phyloP scores from a whole-genome alignment of 768 basidiomycete genomes.

The Dictyophora rubrovolvata region DNA sequence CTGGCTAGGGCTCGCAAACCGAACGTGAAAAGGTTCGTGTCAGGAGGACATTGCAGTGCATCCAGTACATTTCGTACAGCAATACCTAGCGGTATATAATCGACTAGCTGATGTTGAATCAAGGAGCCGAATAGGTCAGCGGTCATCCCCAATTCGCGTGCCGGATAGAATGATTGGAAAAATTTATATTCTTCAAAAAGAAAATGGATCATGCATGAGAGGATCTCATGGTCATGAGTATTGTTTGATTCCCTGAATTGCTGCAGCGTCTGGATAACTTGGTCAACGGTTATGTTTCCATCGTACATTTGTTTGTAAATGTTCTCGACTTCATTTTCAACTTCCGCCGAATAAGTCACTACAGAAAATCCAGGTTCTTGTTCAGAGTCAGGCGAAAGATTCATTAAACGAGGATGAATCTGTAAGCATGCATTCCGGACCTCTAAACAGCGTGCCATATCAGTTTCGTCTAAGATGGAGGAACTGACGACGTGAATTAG shows the following conservation, averaged over 20 bases:
- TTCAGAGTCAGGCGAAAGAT: conserved; percentile 75
- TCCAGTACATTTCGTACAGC: conserved; percentile 96
- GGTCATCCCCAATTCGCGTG: conserved; percentile 90
- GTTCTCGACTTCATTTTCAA: conserved; percentile 85
- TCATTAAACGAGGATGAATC: conserved; percentile 94
- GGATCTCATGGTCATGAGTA: conserved; percentile 85
- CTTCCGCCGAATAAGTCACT: conserved; percentile 77
- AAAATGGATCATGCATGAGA: conserved; percentile 99
- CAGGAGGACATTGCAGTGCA: conserved; percentile 81
- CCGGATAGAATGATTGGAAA: conserved; percentile 92
- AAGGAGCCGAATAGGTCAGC: conserved; percentile 93
- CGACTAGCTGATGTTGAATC: conserved; percentile 87
- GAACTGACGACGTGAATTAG: conserved; percentile 36
- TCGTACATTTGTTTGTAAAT: conserved; percentile 99
- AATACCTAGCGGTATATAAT: conserved; percentile 89
- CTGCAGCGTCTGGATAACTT: conserved; percentile 83
- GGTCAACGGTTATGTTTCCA: conserved; percentile 87
- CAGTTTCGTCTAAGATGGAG: conserved; percentile 61
- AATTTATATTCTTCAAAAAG: conserved; percentile 99
- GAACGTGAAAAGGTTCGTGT: conserved; percentile 91
- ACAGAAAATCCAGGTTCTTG: conserved; percentile 87
- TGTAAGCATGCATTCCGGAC: conserved; percentile 89
- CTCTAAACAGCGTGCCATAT: conserved; percentile 81
- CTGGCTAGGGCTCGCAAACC: conserved; percentile 83
- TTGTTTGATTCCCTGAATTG: conserved; percentile 75